A percentile compares a stretch with the other conserved stretches of the same genome.
phyloP scores from a whole-genome alignment of 441 rosid genomes.

The Corymbia calophylla region DNA sequence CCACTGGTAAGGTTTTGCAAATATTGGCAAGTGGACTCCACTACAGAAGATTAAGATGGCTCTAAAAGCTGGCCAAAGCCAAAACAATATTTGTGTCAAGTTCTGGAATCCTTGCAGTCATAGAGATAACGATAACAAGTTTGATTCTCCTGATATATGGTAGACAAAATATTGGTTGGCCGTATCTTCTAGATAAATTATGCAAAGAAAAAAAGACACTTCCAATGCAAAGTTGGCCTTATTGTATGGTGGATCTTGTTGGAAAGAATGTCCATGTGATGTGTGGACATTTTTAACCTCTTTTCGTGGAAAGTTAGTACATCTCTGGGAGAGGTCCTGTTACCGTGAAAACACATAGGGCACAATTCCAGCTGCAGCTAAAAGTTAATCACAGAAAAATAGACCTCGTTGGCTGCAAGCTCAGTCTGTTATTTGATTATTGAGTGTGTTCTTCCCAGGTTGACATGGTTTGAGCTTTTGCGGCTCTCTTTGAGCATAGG shows the following conservation, averaged over 20 bases:
- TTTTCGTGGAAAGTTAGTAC: background rate
- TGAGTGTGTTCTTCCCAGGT: background rate
- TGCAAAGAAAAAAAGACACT: background rate
- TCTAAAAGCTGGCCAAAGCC: background rate
- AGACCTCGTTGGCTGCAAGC: background rate
- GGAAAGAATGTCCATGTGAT: background rate
- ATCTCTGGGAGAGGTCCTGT: background rate
- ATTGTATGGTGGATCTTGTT: background rate
- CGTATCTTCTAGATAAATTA: background rate
- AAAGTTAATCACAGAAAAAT: background rate
- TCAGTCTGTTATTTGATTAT: background rate
- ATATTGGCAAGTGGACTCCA: background rate
- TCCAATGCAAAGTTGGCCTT: background rate
- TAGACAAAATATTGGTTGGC: background rate
- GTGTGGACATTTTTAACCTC: background rate
- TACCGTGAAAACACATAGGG: background rate
- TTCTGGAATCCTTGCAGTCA: background rate
- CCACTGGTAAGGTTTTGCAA: constrained; percentile 40
- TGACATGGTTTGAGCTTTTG: background rate
- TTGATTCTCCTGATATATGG: background rate
- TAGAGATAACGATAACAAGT: background rate
- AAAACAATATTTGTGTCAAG: background rate
- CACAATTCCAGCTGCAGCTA: background rate
- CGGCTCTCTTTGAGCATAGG: background rate
- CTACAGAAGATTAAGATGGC: background rate